Evolutionary conservation across 768 basidiomycete species (phyloP), one percentile per base, ranked within the genome.

Genomic region (Lactarius psammicola): DNA sequence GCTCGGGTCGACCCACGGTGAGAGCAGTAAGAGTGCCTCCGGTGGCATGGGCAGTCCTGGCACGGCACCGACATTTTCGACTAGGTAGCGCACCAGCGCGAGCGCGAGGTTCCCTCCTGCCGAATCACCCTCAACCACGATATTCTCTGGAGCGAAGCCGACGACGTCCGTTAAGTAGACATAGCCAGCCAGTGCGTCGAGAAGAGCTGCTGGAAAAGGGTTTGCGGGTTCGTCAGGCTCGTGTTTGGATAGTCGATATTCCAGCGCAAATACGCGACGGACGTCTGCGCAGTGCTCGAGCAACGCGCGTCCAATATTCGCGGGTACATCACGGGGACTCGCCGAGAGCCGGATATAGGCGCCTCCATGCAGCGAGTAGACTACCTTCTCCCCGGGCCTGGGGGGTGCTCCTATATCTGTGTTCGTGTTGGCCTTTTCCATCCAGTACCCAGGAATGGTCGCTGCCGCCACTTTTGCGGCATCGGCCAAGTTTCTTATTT

Each of bases 121-220:
- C 1, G 88, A 92, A 72, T 94, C 90, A 3, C 91, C 92, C 23
- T 79, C 79, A 26, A 92, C 58, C 62, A 90, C 79, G 71, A 94
- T 87, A 69, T 89, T 77, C 20, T 77, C 73, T 0, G 89, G 83
- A 2, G 78, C 68, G 72, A 90, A 86, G 0, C 85, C 83, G 31
- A 87, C 76, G 10, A 71, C 76, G 57, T 82, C 77, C 42, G 88
- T 79, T 26, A 92, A 85, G 73, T 92, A 87, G 55, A 81, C 76
- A 74, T 92, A 94, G 8, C 87, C 90, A 1, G 88, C 83, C 11
- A 93, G 75, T 3, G 85, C 86, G 71, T 94, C 91, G 17, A 94
- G 76, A 0, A 94, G 78, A 23, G 88, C 88, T 0, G 87, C 79
- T 0, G 92, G 92, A 78, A 94, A 94, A 9, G 89, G 82, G 66